Conservation (phyloP, 495 filamentous ascomycete species). For the Penicillium manginii region DNA sequence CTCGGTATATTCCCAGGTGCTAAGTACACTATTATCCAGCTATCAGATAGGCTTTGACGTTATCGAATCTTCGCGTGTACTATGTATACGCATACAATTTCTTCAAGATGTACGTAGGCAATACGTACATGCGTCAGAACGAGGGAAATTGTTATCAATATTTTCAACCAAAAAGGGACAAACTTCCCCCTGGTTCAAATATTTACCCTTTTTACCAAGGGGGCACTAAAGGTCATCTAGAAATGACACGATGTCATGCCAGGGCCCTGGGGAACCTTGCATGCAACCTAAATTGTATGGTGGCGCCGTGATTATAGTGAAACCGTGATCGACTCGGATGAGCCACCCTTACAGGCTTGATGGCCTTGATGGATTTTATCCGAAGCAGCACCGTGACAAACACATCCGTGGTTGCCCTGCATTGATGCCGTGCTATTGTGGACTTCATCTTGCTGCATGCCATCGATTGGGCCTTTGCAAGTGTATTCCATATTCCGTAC, state of each 20-base stretch:
- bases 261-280: slow-evolving; percentile 18
- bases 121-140: not conserved
- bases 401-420: not conserved
- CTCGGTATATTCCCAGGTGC: not conserved
- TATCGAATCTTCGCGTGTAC: not conserved
- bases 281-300: slow-evolving; percentile 12
- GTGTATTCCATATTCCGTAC: not conserved
- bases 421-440: not conserved
- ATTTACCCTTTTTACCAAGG: not conserved
- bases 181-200: not conserved
- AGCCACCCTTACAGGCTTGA: slow-evolving; percentile 14
- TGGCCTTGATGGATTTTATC: not conserved
- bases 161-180: not conserved
- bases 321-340: slow-evolving; percentile 12
- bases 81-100: not conserved
- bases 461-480: not conserved
- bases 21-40: not conserved
- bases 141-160: not conserved
- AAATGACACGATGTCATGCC: slow-evolving; percentile 4
- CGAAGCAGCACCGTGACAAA: not conserved
- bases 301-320: slow-evolving; percentile 11
- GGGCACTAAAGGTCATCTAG: not conserved
- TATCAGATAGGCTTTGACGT: not conserved
- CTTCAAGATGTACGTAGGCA: not conserved
- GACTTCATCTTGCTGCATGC: not conserved